phyloP scores from a whole-genome alignment of 768 basidiomycete genomes.

The Tulasnella sp. region DNA sequence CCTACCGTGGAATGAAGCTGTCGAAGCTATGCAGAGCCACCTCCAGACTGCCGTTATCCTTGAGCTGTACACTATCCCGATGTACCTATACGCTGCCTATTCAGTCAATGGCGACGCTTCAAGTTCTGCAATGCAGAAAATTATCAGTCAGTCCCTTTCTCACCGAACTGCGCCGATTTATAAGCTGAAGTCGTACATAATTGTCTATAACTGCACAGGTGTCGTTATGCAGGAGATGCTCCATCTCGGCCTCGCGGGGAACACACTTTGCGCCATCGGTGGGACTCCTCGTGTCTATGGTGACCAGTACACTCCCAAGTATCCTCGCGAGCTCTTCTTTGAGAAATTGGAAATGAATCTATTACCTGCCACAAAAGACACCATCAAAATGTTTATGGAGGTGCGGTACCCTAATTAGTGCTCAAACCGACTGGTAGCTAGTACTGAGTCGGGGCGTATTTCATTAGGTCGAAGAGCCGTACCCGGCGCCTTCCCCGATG shows the following conservation, averaged over 20 bases:
- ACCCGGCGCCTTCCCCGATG: background rate
- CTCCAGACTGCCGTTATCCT: background rate
- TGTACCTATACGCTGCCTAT: constrained; percentile 4
- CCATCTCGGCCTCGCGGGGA: background rate
- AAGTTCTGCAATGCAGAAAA: background rate
- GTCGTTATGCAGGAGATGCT: constrained; percentile 4
- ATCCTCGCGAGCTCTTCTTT: background rate
- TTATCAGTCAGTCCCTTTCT: background rate
- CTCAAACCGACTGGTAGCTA: too few relatives aligned
- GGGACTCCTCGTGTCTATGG: background rate
- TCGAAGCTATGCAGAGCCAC: background rate
- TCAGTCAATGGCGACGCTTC: background rate
- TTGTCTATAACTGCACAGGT: background rate
- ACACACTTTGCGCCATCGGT: background rate
- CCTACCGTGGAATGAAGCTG: background rate
- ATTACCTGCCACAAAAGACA: background rate
- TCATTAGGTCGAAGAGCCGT: background rate
- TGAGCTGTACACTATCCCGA: background rate
- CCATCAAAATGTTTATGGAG: background rate
- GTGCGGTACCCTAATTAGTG: background rate
- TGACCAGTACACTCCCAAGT: background rate
- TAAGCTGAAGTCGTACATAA: background rate
- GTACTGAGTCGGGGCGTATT: too few relatives aligned
- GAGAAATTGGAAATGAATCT: background rate
- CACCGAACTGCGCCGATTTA: too few relatives aligned